Conservation (phyloP, 192 early-diverging fungal genomes). For the Coemansia umbellata region DNA sequence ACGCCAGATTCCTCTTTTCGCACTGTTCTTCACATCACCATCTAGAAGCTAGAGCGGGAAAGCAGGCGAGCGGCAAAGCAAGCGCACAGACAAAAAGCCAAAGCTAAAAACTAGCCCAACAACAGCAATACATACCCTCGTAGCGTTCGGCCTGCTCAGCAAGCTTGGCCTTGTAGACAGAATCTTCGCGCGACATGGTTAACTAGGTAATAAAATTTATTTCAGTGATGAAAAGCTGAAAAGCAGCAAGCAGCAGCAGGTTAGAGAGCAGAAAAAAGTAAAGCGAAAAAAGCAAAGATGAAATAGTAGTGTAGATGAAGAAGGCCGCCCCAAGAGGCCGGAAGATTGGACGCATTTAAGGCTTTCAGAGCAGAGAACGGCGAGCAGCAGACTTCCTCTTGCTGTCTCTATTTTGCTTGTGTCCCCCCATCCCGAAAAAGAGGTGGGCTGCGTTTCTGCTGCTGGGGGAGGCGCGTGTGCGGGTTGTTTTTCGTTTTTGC, state of each 20-base stretch:
- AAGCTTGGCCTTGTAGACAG: conserved; percentile 98
- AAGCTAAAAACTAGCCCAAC: background rate
- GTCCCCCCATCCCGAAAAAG: conserved; percentile 2
- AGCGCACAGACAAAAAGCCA: background rate
- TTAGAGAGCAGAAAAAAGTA: conserved; percentile 3
- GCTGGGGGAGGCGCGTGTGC: too few species aligned
- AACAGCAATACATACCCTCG: conserved; percentile 70
- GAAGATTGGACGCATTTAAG: conserved; percentile 11
- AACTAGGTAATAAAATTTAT: background rate
- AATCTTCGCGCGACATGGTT: conserved; percentile 58
- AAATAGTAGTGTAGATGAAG: background rate
- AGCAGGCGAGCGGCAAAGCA: background rate
- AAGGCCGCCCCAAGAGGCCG: background rate
- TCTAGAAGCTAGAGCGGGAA: too few species aligned
- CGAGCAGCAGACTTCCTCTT: background rate
- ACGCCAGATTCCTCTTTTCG: too few species aligned
- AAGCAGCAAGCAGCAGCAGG: background rate
- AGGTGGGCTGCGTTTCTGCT: too few species aligned
- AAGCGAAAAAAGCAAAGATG: background rate
- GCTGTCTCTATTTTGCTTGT: background rate
- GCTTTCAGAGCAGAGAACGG: background rate
- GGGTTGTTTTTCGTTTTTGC: too few species aligned
- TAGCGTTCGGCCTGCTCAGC: conserved; percentile 99
- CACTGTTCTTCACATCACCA: too few species aligned
- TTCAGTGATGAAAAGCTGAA: background rate